phyloP scores from a whole-genome alignment of 2,329 filamentous ascomycete species.

The Fusarium pseudocircinatum region DNA sequence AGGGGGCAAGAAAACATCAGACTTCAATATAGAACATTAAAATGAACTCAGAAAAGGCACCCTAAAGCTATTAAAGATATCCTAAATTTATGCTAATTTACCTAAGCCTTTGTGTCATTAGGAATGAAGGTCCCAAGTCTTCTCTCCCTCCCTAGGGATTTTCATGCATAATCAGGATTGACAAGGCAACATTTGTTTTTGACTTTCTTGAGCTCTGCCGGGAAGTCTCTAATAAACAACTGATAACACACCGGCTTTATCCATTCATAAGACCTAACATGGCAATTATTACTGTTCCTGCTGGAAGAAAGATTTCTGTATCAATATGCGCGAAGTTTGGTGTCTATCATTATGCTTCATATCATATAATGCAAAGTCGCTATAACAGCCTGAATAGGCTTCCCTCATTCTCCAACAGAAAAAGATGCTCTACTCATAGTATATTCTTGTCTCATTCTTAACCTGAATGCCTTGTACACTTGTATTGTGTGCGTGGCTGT shows the following conservation, averaged over 20 bases:
- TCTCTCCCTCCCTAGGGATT: neutral
- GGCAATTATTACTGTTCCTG: neutral
- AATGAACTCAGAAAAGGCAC: neutral
- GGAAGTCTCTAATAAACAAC: too few species aligned
- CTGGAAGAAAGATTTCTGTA: neutral
- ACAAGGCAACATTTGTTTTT: too few species aligned
- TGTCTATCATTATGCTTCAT: neutral
- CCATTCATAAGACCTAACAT: too few species aligned
- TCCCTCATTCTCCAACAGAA: neutral
- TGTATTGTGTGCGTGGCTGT: neutral
- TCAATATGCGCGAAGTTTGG: neutral
- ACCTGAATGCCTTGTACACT: conserved; percentile 23
- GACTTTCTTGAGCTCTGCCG: neutral
- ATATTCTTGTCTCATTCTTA: conserved; percentile 29
- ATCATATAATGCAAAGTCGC: neutral
- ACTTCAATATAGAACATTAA: neutral
- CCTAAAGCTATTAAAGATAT: neutral
- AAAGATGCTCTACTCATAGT: neutral
- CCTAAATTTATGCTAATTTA: neutral
- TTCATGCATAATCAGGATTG: neutral
- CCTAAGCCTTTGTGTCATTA: neutral
- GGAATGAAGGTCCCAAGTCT: neutral
- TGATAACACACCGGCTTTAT: accelerated
- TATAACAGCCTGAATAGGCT: too few species aligned
- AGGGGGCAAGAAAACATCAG: neutral